Evolutionary conservation across 805 yeast genomes (phyloP).

Genomic region (Wickerhamiella vanderwaltii): DNA sequence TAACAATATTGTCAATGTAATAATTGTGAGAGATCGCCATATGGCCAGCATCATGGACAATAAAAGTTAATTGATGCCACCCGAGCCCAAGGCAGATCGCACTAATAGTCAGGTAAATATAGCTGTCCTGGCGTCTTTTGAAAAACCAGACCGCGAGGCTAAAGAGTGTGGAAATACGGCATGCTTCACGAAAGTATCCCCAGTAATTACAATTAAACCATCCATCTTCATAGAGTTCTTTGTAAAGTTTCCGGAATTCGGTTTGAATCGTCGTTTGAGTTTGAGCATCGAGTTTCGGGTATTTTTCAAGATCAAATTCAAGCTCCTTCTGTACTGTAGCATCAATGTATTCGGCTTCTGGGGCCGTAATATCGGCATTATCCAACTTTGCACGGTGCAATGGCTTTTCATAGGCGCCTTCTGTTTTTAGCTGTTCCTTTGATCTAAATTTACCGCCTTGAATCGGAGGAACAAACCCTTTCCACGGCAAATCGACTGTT

Average conservation of each 20-base stretch:
- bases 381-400: background rate
- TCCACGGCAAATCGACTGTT: conserved; percentile 50
- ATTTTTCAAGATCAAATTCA: conserved; percentile 39
- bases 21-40: conserved; percentile 71
- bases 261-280: conserved; percentile 49
- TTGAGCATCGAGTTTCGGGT: conserved; percentile 55
- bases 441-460: conserved; percentile 55
- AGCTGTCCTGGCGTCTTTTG: conserved; percentile 19
- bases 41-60: conserved; percentile 88
- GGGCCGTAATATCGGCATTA: background rate
- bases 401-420: conserved; percentile 10
- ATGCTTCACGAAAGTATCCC: conserved; percentile 56
- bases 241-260: conserved; percentile 52
- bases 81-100: conserved; percentile 59
- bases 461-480: conserved; percentile 71
- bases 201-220: conserved; percentile 62
- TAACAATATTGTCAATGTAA: conserved; percentile 60
- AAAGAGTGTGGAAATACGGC: conserved; percentile 47
- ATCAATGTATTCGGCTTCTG: conserved; percentile 42
- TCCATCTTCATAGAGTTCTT: conserved; percentile 42
- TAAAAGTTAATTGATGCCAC: conserved; percentile 84
- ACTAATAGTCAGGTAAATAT: conserved; percentile 36
- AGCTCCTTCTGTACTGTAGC: conserved; percentile 48
- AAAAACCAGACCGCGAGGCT: conserved; percentile 39
- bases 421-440: conserved; percentile 23